Conservation (phyloP, 2,329 filamentous ascomycete genomes). For the Neurospora sp. region DNA sequence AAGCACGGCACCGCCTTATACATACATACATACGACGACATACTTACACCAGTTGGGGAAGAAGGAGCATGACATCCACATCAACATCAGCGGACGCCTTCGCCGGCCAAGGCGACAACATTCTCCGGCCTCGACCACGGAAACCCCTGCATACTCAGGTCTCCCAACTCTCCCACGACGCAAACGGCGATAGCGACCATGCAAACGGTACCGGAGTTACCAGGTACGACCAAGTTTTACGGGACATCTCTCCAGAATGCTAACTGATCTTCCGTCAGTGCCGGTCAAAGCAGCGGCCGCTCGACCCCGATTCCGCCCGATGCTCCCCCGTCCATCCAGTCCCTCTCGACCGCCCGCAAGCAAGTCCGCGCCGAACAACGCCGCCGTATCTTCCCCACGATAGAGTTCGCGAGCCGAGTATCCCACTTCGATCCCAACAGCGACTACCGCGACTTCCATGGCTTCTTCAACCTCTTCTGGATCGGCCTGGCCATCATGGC, state of each 20-base stretch:
- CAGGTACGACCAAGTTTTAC: constrained; percentile 27
- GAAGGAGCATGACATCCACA: constrained; percentile 14
- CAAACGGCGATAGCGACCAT: constrained; percentile 18
- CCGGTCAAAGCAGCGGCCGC: constrained; percentile 48
- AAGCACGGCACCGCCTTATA: background rate
- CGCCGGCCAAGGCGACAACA: constrained; percentile 29
- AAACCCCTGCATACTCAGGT: constrained; percentile 40
- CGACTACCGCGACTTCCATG: constrained; percentile 88
- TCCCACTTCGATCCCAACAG: constrained; percentile 92
- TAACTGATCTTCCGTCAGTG: constrained; percentile 5
- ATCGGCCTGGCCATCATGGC: constrained; percentile 95
- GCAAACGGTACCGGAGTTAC: constrained; percentile 25
- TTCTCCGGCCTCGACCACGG: constrained; percentile 39
- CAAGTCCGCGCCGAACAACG: constrained; percentile 73
- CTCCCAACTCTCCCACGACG: constrained; percentile 33
- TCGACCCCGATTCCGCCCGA: constrained; percentile 80
- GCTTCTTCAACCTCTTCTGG: constrained; percentile 98
- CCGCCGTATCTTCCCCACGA: constrained; percentile 81
- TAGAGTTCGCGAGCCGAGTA: constrained; percentile 81
- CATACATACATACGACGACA: background rate
- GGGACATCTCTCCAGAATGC: constrained; percentile 1
- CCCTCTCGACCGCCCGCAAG: constrained; percentile 75
- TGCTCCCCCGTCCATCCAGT: constrained; percentile 85
- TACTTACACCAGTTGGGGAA: background rate
- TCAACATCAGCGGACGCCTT: constrained; percentile 20